Evolutionary conservation across 805 yeast species (phyloP), one percentile per base, ranked within the genome.

Genomic region (Starmerella gropengiesseri): DNA sequence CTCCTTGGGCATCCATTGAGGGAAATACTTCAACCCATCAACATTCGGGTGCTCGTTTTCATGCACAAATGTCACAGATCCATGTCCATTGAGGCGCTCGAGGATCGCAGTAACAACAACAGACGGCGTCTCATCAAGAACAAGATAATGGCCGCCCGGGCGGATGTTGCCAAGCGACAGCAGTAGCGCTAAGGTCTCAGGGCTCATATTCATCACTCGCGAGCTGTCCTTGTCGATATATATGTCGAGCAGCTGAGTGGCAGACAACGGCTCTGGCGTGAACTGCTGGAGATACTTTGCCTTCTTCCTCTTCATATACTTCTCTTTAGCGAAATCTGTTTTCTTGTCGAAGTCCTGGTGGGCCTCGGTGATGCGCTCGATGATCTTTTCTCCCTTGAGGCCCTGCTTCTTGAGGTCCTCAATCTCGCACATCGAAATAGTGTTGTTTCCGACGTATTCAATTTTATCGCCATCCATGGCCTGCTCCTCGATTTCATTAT

Each of bases 91-190:
- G 89, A 93, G 83, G 57, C 96, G 70, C 59, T 91, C 99, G 62
- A 91, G 58, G 70, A 91, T 68, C 4, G 94, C 84, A 47, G 82
- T 82, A 5, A 82, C 73, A 1, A 91, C 58, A n/a, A 89, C 69
- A 6, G 97, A 95, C 25, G 94, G 87, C n/a, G 95, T 81, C 57
- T 91, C 98, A 57, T 91, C 99, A 42, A 85, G 69, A 3, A 89
- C 78, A 18, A 91, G 65, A 56, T 91, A 91, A 45, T 73, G 76
- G 1, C 98, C 97, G 9, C 94, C 94, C 1, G 95, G 86, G 55
- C 78, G 75, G 26, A 91, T 73, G 57, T 89, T 85, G 1, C 80
- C 95, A 52, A 80, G 69, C 47, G 78, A 78, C 63, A 91, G 63
- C 55, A 85, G 63, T 60, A 81, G 65, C 0, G 93, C 95, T 28